phyloP scores from a whole-genome alignment of 2,329 filamentous ascomycete species.

The Westerdykella aurantiaca region DNA sequence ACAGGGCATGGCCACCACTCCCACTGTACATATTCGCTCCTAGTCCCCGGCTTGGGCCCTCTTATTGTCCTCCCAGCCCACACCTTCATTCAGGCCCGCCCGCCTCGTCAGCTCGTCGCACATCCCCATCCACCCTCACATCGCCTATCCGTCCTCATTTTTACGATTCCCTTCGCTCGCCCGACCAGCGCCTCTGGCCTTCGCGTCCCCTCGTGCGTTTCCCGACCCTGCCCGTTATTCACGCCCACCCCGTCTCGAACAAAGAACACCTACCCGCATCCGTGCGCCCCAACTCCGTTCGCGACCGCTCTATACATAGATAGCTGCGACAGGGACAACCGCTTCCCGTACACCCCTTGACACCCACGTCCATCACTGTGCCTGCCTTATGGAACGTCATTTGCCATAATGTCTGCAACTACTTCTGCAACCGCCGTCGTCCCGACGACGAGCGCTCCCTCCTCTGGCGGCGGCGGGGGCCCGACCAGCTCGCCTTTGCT shows the following conservation, averaged over 20 bases:
- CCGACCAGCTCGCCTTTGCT: slow-evolving; percentile 68
- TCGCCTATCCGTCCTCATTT: too few species aligned
- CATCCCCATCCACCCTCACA: slow-evolving; percentile 8
- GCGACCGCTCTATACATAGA: slow-evolving; percentile 8
- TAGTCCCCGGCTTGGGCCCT: neutral
- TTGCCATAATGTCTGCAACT: slow-evolving; percentile 18
- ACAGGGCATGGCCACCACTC: slow-evolving; percentile 21
- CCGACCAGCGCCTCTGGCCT: too few species aligned
- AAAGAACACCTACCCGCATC: slow-evolving; percentile 11
- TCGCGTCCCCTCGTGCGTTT: neutral
- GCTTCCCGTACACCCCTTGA: neutral
- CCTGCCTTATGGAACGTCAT: slow-evolving; percentile 12
- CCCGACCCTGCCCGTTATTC: neutral
- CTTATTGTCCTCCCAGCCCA: neutral
- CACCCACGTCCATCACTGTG: neutral
- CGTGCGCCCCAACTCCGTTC: slow-evolving; percentile 4
- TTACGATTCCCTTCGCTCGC: too few species aligned
- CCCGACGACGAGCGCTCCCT: slow-evolving; percentile 7
- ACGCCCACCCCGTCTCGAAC: slow-evolving; percentile 2
- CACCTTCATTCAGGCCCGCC: slow-evolving; percentile 7
- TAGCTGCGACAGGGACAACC: slow-evolving; percentile 5
- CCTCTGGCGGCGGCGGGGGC: slow-evolving; percentile 32
- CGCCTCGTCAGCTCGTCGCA: slow-evolving; percentile 18
- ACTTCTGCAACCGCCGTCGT: slow-evolving; percentile 7
- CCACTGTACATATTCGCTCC: slow-evolving; percentile 10